These are phyloP conservation scores for Plasmodium knowlesi DNA, from an alignment of 169 alveolate species.

Conservation along the genomic window DNA sequence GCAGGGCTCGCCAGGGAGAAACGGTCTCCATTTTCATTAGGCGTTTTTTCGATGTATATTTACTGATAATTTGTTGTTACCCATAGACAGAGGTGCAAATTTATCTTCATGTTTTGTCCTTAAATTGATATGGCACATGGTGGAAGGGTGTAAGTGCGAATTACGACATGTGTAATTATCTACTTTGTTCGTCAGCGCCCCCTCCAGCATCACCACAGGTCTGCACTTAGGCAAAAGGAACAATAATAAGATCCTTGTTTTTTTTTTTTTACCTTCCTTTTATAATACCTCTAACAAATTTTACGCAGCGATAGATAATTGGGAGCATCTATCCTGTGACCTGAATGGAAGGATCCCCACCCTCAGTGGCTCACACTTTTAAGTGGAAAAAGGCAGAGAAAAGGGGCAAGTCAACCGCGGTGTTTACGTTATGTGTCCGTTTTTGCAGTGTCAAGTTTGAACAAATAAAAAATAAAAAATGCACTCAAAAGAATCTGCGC, in stretches of 20 bases:
- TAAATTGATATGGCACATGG: neutral
- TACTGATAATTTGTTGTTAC: neutral
- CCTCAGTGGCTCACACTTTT: neutral
- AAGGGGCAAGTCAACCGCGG: neutral
- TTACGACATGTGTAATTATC: neutral
- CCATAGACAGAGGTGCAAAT: constrained; percentile 26
- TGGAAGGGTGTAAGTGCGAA: neutral
- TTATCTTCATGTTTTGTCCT: neutral
- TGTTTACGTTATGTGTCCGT: neutral
- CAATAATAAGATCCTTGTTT: neutral
- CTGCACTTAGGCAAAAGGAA: neutral
- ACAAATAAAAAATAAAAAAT: too few relatives aligned
- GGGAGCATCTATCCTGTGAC: neutral
- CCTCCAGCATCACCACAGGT: neutral
- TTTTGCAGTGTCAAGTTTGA: neutral
- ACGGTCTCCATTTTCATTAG: neutral
- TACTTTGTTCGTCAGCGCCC: neutral
- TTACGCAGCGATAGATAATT: neutral
- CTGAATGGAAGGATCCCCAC: neutral
- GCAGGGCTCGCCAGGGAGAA: neutral
- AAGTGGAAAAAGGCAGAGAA: neutral
- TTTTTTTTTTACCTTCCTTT: neutral
- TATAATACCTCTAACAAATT: neutral
- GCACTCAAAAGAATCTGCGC: neutral
- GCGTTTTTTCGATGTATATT: neutral